Percentiles rank a stretch among this genome's conserved stretches.
These are phyloP conservation scores for Septoria petroselini DNA, from an alignment of 2,329 filamentous ascomycete genomes.

Conservation along the genomic window DNA sequence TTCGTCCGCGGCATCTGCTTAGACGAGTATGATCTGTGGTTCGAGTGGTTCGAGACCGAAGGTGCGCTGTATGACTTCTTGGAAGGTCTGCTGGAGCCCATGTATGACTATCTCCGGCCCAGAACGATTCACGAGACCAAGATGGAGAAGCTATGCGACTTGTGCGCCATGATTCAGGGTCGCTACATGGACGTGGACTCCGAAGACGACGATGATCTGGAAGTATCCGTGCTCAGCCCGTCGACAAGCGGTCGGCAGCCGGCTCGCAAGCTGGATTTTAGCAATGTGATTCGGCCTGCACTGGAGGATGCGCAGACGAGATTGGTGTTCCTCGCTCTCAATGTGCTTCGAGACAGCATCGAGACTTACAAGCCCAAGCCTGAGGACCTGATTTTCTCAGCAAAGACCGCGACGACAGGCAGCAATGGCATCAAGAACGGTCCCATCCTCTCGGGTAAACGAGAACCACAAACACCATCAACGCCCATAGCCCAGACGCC, in stretches of 20 bases:
- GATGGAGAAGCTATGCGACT: conserved; percentile 63
- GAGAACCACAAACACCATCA: conserved; percentile 32
- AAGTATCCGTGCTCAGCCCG: conserved; percentile 23
- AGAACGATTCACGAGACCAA: conserved; percentile 65
- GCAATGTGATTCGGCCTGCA: conserved; percentile 59
- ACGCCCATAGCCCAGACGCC: conserved; percentile 50
- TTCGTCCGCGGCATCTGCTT: conserved; percentile 64
- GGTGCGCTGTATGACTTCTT: conserved; percentile 63
- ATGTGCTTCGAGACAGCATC: conserved; percentile 63
- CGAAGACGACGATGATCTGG: conserved; percentile 50
- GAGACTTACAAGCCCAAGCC: conserved; percentile 63
- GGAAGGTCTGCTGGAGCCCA: conserved; percentile 63
- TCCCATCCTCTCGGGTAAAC: conserved; percentile 54
- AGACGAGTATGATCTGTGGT: conserved; percentile 66
- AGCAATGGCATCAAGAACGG: conserved; percentile 36
- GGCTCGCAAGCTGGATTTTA: conserved; percentile 55
- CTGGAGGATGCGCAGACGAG: conserved; percentile 66
- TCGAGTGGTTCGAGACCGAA: conserved; percentile 63
- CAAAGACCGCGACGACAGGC: conserved; percentile 34
- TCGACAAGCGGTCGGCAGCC: conserved; percentile 21
- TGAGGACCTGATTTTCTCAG: conserved; percentile 63
- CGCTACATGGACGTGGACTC: conserved; percentile 58
- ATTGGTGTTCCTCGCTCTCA: conserved; percentile 63
- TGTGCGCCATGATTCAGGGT: conserved; percentile 64
- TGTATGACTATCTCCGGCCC: conserved; percentile 64